phyloP scores from a whole-genome alignment of 768 basidiomycete species.

The Boletus sensibilis region DNA sequence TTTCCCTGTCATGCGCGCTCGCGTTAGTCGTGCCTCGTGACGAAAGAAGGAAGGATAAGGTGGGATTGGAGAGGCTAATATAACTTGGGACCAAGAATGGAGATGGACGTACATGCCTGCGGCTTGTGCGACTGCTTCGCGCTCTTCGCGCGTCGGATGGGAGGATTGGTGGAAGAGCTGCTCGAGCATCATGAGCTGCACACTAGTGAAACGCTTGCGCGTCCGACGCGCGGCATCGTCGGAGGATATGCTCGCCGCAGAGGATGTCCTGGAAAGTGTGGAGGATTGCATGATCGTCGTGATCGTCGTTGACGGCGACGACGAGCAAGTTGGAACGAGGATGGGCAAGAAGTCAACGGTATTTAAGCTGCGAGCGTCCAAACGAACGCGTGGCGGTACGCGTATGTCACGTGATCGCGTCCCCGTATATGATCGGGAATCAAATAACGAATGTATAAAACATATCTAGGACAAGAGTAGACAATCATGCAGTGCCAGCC shows the following conservation, averaged over 20 bases:
- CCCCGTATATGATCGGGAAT: conserved; percentile 7
- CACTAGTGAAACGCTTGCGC: conserved; percentile 66
- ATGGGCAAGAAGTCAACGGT: conserved; percentile 4
- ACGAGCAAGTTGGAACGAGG: background rate
- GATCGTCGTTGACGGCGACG: conserved; percentile 2
- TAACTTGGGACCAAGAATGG: background rate
- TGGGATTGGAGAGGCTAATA: background rate
- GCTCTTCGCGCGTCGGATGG: conserved; percentile 73
- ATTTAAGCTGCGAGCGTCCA: conserved; percentile 27
- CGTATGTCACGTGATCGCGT: conserved; percentile 34
- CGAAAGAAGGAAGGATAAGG: background rate
- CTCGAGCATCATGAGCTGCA: conserved; percentile 70
- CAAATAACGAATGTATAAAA: background rate
- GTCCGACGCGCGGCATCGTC: conserved; percentile 56
- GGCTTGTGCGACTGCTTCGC: conserved; percentile 58
- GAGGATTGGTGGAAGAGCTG: conserved; percentile 69
- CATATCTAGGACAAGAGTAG: background rate
- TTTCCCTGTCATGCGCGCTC: conserved; percentile 24
- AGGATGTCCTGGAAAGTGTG: conserved; percentile 53
- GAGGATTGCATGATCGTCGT: conserved; percentile 18
- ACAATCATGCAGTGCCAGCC: conserved; percentile 7
- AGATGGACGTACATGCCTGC: conserved; percentile 56
- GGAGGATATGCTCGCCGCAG: conserved; percentile 55
- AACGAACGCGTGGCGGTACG: conserved; percentile 32
- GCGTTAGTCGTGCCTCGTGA: conserved; percentile 12